phyloP scores from a whole-genome alignment of 2,329 filamentous ascomycete species.

The Zelopaecilomyces penicillatus region DNA sequence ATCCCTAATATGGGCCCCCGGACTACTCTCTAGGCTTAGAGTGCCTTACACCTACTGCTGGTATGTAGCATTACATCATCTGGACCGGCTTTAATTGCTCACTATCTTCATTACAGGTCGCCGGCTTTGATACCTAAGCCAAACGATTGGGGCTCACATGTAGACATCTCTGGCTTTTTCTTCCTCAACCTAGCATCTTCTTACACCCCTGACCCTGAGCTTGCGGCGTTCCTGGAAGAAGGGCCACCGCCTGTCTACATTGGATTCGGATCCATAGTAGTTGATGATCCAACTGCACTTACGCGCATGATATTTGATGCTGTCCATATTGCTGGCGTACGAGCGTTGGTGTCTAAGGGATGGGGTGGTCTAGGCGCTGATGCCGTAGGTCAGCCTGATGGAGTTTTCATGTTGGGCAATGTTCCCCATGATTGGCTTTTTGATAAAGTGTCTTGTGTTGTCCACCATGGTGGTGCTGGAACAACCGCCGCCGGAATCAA shows the following conservation, averaged over 20 bases:
- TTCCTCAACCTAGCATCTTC: slow-evolving; percentile 61
- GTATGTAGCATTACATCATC: slow-evolving; percentile 25
- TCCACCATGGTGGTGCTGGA: slow-evolving; percentile 82
- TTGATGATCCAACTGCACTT: slow-evolving; percentile 64
- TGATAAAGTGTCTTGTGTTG: slow-evolving; percentile 68
- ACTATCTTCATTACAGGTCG: slow-evolving; percentile 35
- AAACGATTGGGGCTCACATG: slow-evolving; percentile 63
- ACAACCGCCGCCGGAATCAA: slow-evolving; percentile 83
- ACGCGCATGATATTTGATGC: slow-evolving; percentile 67
- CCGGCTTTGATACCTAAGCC: slow-evolving; percentile 72
- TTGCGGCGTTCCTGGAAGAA: slow-evolving; percentile 56
- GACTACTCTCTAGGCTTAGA: slow-evolving; percentile 63
- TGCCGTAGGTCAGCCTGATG: slow-evolving; percentile 59
- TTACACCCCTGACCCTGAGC: slow-evolving; percentile 56
- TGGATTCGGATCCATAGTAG: slow-evolving; percentile 75
- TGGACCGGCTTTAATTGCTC: too few species aligned
- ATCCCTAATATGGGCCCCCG: slow-evolving; percentile 74
- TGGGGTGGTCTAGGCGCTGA: slow-evolving; percentile 80
- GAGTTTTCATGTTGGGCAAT: slow-evolving; percentile 77
- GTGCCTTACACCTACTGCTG: slow-evolving; percentile 90
- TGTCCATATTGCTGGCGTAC: slow-evolving; percentile 55
- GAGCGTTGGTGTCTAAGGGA: slow-evolving; percentile 76
- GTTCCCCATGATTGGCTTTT: slow-evolving; percentile 88
- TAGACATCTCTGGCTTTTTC: slow-evolving; percentile 68
- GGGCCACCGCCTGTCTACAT: slow-evolving; percentile 72